Base-by-base conservation (phyloP, 495 filamentous ascomycete genomes). In the Talaromyces adpressus region DNA sequence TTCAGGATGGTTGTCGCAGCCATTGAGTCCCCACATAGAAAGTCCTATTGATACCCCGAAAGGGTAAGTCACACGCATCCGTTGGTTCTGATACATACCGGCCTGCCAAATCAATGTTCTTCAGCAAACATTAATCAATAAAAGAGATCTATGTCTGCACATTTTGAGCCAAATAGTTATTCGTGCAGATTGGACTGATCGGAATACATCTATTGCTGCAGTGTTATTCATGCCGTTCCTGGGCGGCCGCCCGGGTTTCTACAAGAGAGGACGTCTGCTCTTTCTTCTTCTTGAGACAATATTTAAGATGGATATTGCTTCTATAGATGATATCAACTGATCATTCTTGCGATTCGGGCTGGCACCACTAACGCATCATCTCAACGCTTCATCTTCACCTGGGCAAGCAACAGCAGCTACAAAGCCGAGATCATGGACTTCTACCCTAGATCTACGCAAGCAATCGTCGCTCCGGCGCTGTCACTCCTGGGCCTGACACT, bases 401-500 rank as follows among this genome's bases (percentile, higher is more conserved):
- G 30, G 11, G 22, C 22, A 56, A 27, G 27, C 23, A 56, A 29
- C 22, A 56, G 30, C 52, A 56, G 9, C 32, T 53, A 23, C 52
- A 56, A 56, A 56, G 52, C n/a, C n/a, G 9, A 56, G 52, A 56
- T 29, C 22, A 56, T 56, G 52, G 52, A 56, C 29, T 22, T 16
- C 16, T 34, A 62, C 22, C 23, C n/a, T 27, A 45, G 64, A n/a
- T 70, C 75, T 63, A 67, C 75, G 8, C 62, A 70, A 32, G 74
- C 78, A 4, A 70, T 81, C 41, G 65, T 68, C 29, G 18, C 81
- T 23, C 79, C 78, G 11, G 54, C 84, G 14, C 73, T 93, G 12
- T 82, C 88, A 12, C 63, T 84, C 51, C 25, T 89, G 27, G 75
- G 83, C 29, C 77, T 88, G 34, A 61, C 86, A 14, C 69, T 91